These are phyloP conservation scores for Pachysolen tannophilus DNA, from an alignment of 805 yeast species.

Conservation along the genomic window DNA sequence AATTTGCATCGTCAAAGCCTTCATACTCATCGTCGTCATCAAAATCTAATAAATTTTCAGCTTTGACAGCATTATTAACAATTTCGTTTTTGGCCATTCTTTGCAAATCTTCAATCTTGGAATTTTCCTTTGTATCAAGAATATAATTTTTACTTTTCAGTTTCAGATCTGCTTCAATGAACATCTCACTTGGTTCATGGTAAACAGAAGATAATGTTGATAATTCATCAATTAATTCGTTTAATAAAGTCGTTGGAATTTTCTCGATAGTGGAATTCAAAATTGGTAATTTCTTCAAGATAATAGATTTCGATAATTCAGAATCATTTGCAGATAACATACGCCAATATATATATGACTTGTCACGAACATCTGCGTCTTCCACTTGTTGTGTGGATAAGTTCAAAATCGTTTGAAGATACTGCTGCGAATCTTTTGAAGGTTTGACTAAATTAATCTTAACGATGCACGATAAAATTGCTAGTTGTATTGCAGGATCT, in stretches of 20 bases:
- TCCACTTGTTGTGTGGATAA: slow-evolving; percentile 57
- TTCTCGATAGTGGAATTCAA: slow-evolving; percentile 65
- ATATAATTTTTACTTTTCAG: slow-evolving; percentile 10
- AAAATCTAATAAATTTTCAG: slow-evolving; percentile 79
- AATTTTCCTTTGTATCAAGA: slow-evolving; percentile 28
- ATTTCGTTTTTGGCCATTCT: slow-evolving; percentile 72
- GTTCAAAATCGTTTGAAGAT: slow-evolving; percentile 53
- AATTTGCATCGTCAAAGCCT: slow-evolving; percentile 8
- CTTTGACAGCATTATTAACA: slow-evolving; percentile 46
- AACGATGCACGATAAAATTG: slow-evolving; percentile 54
- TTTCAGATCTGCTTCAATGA: slow-evolving; percentile 26
- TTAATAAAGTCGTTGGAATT: slow-evolving; percentile 61
- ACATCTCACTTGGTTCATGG: slow-evolving; percentile 70
- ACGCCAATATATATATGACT: slow-evolving; percentile 77
- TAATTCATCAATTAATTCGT: slow-evolving; percentile 64
- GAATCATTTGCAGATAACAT: slow-evolving; percentile 42
- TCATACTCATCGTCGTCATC: slow-evolving; percentile 60
- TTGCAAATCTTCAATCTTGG: slow-evolving; percentile 70
- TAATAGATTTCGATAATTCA: slow-evolving; percentile 40
- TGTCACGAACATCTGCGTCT: slow-evolving; percentile 72
- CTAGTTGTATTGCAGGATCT: slow-evolving; percentile 53
- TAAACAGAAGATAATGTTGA: slow-evolving; percentile 85
- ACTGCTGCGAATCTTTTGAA: slow-evolving; percentile 24
- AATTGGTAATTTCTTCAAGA: slow-evolving; percentile 59
- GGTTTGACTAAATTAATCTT: slow-evolving; percentile 36